Evolutionary conservation across 805 yeast species (phyloP).

Genomic region (Jamesozyma gamospora): DNA sequence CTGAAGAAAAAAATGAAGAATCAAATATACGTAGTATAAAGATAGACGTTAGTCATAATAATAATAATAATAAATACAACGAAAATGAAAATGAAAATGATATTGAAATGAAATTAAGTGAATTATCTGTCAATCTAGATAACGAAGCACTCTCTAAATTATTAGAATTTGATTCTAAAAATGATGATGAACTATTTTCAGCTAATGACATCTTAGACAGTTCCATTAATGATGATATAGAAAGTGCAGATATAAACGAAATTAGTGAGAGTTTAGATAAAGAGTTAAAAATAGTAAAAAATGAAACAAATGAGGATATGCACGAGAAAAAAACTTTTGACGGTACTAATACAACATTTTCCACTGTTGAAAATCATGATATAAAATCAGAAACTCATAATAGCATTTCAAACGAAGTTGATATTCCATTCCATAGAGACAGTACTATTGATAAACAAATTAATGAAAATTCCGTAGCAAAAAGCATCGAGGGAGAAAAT

Average conservation of each 20-base stretch:
- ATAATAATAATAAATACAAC: too few species aligned
- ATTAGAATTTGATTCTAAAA: conserved; percentile 25
- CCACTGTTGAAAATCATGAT: background rate
- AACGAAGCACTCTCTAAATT: conserved; percentile 26
- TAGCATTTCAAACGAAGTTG: too few species aligned
- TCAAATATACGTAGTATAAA: too few species aligned
- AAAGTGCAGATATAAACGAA: background rate
- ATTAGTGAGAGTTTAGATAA: conserved; percentile 7
- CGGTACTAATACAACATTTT: background rate
- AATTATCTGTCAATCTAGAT: conserved; percentile 17
- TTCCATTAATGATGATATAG: background rate
- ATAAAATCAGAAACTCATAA: background rate
- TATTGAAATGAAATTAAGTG: background rate
- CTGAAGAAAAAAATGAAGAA: too few species aligned
- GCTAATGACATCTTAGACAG: conserved; percentile 10
- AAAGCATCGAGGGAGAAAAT: background rate
- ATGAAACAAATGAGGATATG: background rate
- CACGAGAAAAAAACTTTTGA: background rate
- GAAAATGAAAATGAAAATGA: background rate
- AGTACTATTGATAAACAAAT: background rate
- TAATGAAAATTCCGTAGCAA: background rate
- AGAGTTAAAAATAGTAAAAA: background rate
- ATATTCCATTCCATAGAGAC: background rate
- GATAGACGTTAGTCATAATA: too few species aligned
- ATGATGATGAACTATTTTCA: conserved; percentile 18